These are phyloP conservation scores for Voacanga thouarsii DNA, from an alignment of 257 asterid genomes.

Conservation along the genomic window DNA sequence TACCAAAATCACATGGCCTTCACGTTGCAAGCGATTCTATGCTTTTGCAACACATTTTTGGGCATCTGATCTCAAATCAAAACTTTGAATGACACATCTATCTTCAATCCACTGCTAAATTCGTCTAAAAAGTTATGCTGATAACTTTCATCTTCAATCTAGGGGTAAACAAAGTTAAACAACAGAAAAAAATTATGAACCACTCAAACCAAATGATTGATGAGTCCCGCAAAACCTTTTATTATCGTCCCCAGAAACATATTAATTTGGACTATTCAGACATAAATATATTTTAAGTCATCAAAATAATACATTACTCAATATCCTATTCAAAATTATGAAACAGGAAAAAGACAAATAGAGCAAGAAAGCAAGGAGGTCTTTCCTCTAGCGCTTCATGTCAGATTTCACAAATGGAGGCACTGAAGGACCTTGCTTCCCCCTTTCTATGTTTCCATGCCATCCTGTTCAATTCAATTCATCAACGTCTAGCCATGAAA, in stretches of 20 bases:
- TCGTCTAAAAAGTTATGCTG: too few species aligned
- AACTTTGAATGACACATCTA: background rate
- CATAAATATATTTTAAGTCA: background rate
- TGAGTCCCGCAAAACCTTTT: too few species aligned
- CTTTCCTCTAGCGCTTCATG: constrained; percentile 30
- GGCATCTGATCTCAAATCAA: constrained; percentile 13
- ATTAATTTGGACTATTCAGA: background rate
- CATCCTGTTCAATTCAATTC: constrained; percentile 34
- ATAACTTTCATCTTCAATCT: too few species aligned
- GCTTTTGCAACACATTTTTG: background rate
- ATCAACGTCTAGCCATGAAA: background rate
- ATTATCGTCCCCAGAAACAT: too few species aligned
- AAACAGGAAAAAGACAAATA: background rate
- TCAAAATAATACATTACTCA: background rate
- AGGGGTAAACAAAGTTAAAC: too few species aligned
- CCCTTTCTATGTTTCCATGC: constrained; percentile 55
- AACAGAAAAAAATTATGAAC: too few species aligned
- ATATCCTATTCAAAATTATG: background rate
- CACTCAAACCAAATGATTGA: too few species aligned
- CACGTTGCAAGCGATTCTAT: constrained; percentile 6
- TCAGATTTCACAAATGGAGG: constrained; percentile 35
- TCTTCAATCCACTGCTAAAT: too few species aligned
- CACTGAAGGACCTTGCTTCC: constrained; percentile 19
- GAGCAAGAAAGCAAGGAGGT: background rate
- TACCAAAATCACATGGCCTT: constrained; percentile 8